A percentile compares a stretch with the other conserved stretches of the same genome.
phyloP scores from a whole-genome alignment of 495 filamentous ascomycete species.

The Bathelium albidoporum region DNA sequence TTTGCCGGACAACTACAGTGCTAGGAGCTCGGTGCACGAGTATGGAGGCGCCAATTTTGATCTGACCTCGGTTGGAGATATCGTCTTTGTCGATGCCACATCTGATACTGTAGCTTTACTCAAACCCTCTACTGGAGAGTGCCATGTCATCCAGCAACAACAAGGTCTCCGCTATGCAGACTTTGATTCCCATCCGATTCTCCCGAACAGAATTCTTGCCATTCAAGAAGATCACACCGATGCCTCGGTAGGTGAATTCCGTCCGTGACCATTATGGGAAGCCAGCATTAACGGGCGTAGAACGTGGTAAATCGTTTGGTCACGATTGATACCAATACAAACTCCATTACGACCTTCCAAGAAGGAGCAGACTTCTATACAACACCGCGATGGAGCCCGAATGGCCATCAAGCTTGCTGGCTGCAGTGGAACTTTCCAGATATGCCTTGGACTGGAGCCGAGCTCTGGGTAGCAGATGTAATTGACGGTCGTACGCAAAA shows the following conservation, averaged over 20 bases:
- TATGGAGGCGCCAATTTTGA: not conserved
- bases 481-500: not conserved
- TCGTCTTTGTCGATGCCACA: not conserved
- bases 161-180: not conserved
- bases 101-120: not conserved
- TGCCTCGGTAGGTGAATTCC: not conserved
- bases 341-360: not conserved
- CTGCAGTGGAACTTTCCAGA: not conserved
- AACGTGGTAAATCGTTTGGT: slow-evolving; percentile 1
- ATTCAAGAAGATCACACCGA: not conserved
- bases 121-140: not conserved
- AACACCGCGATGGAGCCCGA: not conserved
- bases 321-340: not conserved
- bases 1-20: not conserved
- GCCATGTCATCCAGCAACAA: not conserved
- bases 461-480: not conserved
- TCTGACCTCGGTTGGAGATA: not conserved
- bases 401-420: not conserved
- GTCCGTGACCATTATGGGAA: no score
- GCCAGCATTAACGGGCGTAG: not conserved
- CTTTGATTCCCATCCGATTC: slow-evolving; percentile 1
- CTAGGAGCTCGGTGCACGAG: not conserved
- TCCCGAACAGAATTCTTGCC: not conserved
- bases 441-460: slow-evolving; percentile 1
- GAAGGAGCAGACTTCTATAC: not conserved